Base-by-base conservation (phyloP, 2,329 filamentous ascomycete genomes). In the Plenodomus lindquistii region DNA sequence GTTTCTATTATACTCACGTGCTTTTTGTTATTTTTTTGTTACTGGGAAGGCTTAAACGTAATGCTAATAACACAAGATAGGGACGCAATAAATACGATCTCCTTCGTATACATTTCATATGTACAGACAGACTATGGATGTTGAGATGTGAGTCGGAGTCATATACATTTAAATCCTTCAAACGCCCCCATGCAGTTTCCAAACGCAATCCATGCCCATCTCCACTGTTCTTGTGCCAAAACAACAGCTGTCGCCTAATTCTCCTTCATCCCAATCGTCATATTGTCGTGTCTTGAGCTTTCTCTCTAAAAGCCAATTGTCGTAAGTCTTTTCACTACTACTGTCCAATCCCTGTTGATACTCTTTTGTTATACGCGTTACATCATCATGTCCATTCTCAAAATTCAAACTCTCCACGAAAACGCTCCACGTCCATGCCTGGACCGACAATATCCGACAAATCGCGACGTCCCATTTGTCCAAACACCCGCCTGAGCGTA, bases 401-500 rank as follows among this genome's bases (percentile, higher is more conserved):
- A 69, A 96, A 96, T 51, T 96, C 92, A 79, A 97, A 94, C 67
- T 97, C 91, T 48, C 85, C 85, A 65, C 91, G 84, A 79, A 99
- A 96, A 34, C 85, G 79, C 66, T 94, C 90, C 20, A 96, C 86
- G 75, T 97, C 91, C 77, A 99, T 93, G 20, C 92, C 93, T 1
- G 86, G 84, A 11, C 92, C 86, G 5, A 97, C 94, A 77, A 86
- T 83, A 70, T 97, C 92, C 2, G 88, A 88, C 67, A 99, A 71
- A 74, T 99, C 94, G 47, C 91, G 79, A 48, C 94, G 79, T 2
- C 88, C 88, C 94, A 99, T 97, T 76, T 96, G 91, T 9, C 86
- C 92, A 73, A 99, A 97, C n/a, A 97, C 94, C 51, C 95, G 81
- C 54, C 93, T 79, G 54, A 99, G 77, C 11, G 95, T 99, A 72